These are phyloP conservation scores for Sarocladiaceae sp. DNA, from an alignment of 2,329 filamentous ascomycete genomes.

Conservation along the genomic window DNA sequence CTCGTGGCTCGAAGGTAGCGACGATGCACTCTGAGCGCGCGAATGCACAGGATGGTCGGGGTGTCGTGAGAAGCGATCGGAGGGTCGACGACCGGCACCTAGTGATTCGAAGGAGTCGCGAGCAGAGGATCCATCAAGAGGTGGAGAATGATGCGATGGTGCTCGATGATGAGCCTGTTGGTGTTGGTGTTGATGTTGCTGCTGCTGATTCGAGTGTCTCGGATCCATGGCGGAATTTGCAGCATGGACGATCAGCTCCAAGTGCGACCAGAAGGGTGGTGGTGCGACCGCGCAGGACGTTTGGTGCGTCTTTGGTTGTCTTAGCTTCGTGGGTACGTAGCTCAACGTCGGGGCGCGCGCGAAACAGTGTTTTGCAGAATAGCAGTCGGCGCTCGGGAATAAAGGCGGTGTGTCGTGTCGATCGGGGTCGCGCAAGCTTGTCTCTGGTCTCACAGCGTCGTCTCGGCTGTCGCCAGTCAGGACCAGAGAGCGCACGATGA, in stretches of 20 bases:
- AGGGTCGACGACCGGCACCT: background rate
- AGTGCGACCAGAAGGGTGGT: background rate
- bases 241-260: background rate
- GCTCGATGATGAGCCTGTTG: conserved; percentile 12
- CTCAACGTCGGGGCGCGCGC: background rate
- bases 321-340: conserved; percentile 5
- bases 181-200: conserved; percentile 2
- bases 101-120: conserved; percentile 7
- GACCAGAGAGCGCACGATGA: conserved; percentile 2
- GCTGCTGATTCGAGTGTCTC: conserved; percentile 10
- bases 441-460: background rate
- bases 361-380: background rate
- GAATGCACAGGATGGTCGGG: conserved; percentile 9
- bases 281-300: conserved; percentile 5
- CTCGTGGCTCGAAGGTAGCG: conserved; percentile 32
- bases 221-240: conserved; percentile 11
- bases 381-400: conserved; percentile 2
- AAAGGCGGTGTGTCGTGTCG: conserved; percentile 6
- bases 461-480: background rate
- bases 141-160: conserved; percentile 11
- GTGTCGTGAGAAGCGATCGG: conserved; percentile 4
- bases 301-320: conserved; percentile 6
- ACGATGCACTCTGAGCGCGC: conserved; percentile 32
- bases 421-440: background rate
- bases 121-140: background rate